A percentile compares a stretch with the other conserved stretches of the same genome.
These are phyloP conservation scores for Ophiostoma perfectum DNA, from an alignment of 2,329 filamentous ascomycete species.

Conservation along the genomic window DNA sequence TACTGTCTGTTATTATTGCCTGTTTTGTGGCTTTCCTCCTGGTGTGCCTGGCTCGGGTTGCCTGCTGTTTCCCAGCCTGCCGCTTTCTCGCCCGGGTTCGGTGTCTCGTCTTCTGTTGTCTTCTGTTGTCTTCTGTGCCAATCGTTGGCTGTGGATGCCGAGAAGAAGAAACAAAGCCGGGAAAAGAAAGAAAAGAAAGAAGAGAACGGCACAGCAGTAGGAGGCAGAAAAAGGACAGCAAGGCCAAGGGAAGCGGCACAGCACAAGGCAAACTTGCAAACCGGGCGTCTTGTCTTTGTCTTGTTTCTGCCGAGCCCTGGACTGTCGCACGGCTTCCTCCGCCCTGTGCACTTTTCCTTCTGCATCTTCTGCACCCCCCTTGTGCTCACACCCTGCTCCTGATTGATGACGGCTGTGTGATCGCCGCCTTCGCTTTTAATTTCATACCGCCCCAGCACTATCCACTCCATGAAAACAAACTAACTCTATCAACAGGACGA, in stretches of 20 bases:
- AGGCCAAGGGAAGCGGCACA: constrained; percentile 8
- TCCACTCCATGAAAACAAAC: background rate
- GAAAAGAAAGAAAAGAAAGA: background rate
- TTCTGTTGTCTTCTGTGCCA: background rate
- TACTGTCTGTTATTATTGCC: background rate
- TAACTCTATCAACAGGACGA: constrained; percentile 47
- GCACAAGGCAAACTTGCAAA: background rate
- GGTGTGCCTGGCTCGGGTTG: background rate
- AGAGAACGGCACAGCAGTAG: too few relatives aligned
- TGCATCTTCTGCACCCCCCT: background rate
- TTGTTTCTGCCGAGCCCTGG: constrained; percentile 18
- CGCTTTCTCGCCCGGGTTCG: constrained; percentile 13
- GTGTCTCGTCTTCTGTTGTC: background rate
- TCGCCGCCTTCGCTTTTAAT: constrained; percentile 8
- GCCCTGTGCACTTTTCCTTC: background rate
- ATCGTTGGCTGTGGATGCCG: constrained; percentile 17
- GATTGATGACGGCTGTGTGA: constrained; percentile 15
- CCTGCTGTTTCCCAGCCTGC: background rate
- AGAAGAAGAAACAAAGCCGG: background rate
- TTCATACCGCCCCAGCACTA: background rate
- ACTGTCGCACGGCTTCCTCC: background rate
- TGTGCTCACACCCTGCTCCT: constrained; percentile 5
- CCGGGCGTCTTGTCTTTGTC: constrained; percentile 13
- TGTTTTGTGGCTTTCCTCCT: background rate
- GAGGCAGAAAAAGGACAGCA: background rate